phyloP scores from a whole-genome alignment of 2,329 filamentous ascomycete genomes.

The Botryotinia calthae region DNA sequence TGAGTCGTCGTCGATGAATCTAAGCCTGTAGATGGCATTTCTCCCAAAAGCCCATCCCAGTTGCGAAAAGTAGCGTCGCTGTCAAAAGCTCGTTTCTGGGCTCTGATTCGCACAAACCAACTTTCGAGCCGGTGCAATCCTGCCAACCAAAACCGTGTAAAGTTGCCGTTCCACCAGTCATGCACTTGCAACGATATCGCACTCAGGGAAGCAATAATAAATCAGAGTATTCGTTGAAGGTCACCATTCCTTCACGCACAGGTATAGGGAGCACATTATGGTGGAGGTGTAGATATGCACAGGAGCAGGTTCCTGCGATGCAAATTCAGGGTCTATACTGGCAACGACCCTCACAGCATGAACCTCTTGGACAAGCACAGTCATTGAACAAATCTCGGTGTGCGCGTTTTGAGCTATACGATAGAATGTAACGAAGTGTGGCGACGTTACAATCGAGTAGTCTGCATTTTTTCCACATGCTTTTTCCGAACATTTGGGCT shows the following conservation, averaged over 20 bases:
- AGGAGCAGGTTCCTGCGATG: conserved; percentile 14
- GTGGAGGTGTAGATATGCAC: background rate
- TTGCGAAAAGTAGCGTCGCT: conserved; percentile 19
- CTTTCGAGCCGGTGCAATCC: conserved; percentile 14
- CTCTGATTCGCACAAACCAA: conserved; percentile 18
- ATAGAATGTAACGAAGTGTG: conserved; percentile 17
- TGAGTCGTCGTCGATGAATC: conserved; percentile 26
- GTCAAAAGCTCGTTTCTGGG: conserved; percentile 16
- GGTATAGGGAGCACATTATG: conserved; percentile 8
- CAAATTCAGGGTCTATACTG: conserved; percentile 17
- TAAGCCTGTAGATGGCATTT: conserved; percentile 33
- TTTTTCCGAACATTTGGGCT: conserved; percentile 4
- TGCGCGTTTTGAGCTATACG: conserved; percentile 13
- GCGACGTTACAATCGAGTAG: conserved; percentile 7
- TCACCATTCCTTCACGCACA: background rate
- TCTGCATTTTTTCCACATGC: background rate
- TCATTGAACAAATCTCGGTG: conserved; percentile 8
- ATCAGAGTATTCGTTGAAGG: conserved; percentile 2
- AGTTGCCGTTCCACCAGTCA: conserved; percentile 15
- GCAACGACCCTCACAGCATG: conserved; percentile 15
- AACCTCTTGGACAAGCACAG: conserved; percentile 17
- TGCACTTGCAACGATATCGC: conserved; percentile 6
- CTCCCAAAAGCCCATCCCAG: conserved; percentile 29
- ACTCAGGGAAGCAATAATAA: background rate
- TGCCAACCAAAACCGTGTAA: conserved; percentile 19